Evolutionary conservation across 805 yeast genomes (phyloP), one percentile per base, ranked within the genome.

Genomic region (Saccharomycopsis guyanensis): DNA sequence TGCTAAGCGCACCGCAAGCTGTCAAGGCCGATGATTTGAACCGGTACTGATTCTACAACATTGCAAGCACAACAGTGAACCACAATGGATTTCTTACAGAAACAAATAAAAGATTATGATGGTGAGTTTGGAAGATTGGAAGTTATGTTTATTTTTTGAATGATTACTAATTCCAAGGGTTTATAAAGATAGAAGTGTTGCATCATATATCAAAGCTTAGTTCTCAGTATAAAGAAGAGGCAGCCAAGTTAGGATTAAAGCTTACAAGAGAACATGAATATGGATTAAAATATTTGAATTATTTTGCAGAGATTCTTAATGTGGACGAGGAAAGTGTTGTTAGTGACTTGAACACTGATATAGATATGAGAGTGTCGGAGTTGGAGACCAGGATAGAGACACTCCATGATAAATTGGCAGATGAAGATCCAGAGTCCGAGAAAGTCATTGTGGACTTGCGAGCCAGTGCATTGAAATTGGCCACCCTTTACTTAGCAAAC

Each of bases 121-220:
- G 42, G 45, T 35, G 33, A 42, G 41, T 38, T 4, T n/a, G n/a
- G n/a, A n/a, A n/a, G n/a, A n/a, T n/a, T n/a, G n/a, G 12, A 24
- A 20, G 25, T 18, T n/a, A 37, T 7, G 20, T 10, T 18, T n/a
- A 5, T 23, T 37, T 7, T n/a, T 19, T 18, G 12, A 15, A 8
- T 15, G 20, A 13, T 6, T 34, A 16, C 22, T 34, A 19, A 16
- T 12, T 7, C 6, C 10, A 34, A 44, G 40, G 27, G 27, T 19
- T 15, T 19, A 34, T 31, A 3, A 40, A 40, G 15, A 32, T 41
- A 2, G 42, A 44, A 25, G 32, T n/a, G 7, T 29, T 44, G 15
- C 16, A 23, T 12, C 31, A 43, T 42, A 36, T 48, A 22, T 37
- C 40, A 22, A 20, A 15, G 8, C 41, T 25, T 6, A 22, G 8